Evolutionary conservation across 768 basidiomycete genomes (phyloP).

Genomic region (Pulveroboletus sp.): DNA sequence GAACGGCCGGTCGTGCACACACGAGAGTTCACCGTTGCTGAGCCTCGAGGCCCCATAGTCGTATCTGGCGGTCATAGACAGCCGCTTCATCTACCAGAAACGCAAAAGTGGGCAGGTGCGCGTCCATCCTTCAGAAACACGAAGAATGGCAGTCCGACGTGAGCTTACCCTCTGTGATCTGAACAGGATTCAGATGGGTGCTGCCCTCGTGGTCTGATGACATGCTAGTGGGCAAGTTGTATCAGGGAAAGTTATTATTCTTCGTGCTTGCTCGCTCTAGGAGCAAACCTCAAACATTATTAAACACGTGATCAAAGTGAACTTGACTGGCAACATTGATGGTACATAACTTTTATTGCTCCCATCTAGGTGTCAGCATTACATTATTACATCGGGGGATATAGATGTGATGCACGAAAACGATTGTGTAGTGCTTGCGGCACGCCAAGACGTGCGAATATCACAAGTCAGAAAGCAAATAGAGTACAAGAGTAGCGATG

Average conservation of each 20-base stretch:
- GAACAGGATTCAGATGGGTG: slow-evolving; percentile 36
- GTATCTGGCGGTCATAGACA: slow-evolving; percentile 94
- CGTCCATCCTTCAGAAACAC: not conserved
- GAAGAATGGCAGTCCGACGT: not conserved
- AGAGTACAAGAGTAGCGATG: not conserved
- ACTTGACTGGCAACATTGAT: not conserved
- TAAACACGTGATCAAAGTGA: slow-evolving; percentile 16
- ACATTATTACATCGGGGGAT: not conserved
- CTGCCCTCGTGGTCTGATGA: slow-evolving; percentile 24
- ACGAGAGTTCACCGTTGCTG: slow-evolving; percentile 70
- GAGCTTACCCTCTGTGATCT: slow-evolving; percentile 64
- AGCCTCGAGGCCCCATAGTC: slow-evolving; percentile 96
- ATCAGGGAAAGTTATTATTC: not conserved
- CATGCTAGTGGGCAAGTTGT: slow-evolving; percentile 9
- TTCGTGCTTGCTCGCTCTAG: not conserved
- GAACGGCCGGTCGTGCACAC: not conserved
- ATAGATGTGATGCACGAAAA: slow-evolving; percentile 2
- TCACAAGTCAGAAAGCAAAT: not conserved
- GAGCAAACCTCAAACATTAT: not conserved
- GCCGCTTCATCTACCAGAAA: slow-evolving; percentile 55
- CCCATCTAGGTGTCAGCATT: too few species aligned
- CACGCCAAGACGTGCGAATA: not conserved
- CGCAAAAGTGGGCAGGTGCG: not conserved
- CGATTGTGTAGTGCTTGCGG: not conserved
- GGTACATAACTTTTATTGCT: too few species aligned